phyloP scores from a whole-genome alignment of 371 early-diverging fungal genomes.

The Mortierella sp. region DNA sequence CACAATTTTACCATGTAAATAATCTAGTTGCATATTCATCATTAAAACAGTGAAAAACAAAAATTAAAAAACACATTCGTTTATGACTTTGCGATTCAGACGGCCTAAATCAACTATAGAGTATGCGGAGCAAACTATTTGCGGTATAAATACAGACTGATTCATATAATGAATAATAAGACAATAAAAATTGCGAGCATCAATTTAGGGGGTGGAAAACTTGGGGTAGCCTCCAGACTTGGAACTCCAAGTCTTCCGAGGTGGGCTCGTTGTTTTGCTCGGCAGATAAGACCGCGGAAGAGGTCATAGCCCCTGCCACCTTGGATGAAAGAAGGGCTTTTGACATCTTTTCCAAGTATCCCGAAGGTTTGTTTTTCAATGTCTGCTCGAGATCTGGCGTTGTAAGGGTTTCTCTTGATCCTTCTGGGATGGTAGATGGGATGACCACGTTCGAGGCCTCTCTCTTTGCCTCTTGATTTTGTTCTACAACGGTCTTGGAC shows the following conservation, averaged over 20 bases:
- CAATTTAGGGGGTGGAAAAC: conserved; percentile 43
- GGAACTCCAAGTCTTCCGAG: conserved; percentile 4
- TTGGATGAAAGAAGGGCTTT: conserved; percentile 34
- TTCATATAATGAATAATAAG: background rate
- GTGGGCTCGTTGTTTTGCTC: background rate
- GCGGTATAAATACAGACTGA: background rate
- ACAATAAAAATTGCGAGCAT: background rate
- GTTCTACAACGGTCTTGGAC: conserved; percentile 45
- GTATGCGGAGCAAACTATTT: conserved; percentile 10
- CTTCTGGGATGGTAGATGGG: conserved; percentile 22
- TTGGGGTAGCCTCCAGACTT: conserved; percentile 24
- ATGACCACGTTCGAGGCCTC: conserved; percentile 7
- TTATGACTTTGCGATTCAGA: background rate
- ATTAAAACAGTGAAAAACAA: background rate
- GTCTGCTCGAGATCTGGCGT: conserved; percentile 21
- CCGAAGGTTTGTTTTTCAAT: conserved; percentile 35
- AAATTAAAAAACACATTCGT: conserved; percentile 1
- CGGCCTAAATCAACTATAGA: background rate
- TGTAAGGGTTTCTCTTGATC: conserved; percentile 14
- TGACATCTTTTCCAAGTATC: conserved; percentile 52
- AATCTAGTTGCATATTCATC: background rate
- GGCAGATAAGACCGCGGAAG: background rate
- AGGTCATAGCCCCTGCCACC: background rate
- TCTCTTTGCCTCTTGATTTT: conserved; percentile 21
- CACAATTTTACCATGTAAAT: conserved; percentile 13